Conservation (phyloP, 345 rosid species). For the Gossypium stocksii region DNA sequence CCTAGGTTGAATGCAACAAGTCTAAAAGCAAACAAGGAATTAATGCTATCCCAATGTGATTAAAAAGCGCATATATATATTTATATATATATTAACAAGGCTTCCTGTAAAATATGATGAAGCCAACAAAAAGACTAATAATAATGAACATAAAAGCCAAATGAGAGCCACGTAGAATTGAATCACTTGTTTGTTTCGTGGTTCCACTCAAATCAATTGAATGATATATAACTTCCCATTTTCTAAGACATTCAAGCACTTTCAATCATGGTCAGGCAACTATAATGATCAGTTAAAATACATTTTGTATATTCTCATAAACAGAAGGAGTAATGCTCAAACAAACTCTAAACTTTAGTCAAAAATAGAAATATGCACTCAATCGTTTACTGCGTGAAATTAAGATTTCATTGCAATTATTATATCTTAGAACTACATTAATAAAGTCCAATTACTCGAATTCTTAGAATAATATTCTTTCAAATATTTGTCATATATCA, state of each 20-base stretch:
- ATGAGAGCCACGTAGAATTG: background rate
- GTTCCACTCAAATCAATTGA: background rate
- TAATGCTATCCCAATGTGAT: background rate
- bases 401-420: too few species aligned
- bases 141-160: background rate
- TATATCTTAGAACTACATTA: too few species aligned
- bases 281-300: background rate
- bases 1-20: constrained; percentile 92
- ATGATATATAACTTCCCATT: background rate
- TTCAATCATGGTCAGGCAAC: background rate
- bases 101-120: background rate
- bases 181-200: background rate
- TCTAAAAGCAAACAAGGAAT: constrained; percentile 32
- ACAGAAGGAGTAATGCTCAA: too few species aligned
- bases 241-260: background rate
- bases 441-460: too few species aligned
- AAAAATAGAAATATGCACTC: too few species aligned
- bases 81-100: background rate
- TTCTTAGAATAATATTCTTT: too few species aligned
- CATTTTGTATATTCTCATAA: background rate
- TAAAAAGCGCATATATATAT: too few species aligned
- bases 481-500: too few species aligned
- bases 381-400: too few species aligned
- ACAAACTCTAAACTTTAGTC: too few species aligned
- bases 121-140: background rate